phyloP scores from a whole-genome alignment of 306 rosid species.

The Vicia villosa region DNA sequence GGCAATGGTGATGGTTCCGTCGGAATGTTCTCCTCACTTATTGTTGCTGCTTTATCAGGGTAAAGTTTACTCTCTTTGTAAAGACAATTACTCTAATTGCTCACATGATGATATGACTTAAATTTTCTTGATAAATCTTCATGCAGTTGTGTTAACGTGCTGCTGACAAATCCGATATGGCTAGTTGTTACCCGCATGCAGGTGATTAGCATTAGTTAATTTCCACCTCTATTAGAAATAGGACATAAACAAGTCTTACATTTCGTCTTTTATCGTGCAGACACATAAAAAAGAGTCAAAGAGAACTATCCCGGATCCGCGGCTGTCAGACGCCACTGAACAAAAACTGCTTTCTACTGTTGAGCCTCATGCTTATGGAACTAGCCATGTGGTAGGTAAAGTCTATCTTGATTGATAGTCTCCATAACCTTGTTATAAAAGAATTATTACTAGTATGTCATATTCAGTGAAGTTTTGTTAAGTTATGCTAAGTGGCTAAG shows the following conservation, averaged over 20 bases:
- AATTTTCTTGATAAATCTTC: conserved; percentile 29
- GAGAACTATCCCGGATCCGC: conserved; percentile 42
- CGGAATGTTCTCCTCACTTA: conserved; percentile 89
- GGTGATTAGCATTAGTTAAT: conserved; percentile 49
- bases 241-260: conserved; percentile 9
- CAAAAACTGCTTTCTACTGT: conserved; percentile 49
- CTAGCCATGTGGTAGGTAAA: conserved; percentile 69
- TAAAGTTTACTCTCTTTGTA: conserved; percentile 37
- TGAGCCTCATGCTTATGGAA: conserved; percentile 72
- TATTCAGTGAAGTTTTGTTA: conserved; percentile 11
- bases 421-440: neutral
- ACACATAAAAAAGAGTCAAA: conserved; percentile 62
- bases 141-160: conserved; percentile 91
- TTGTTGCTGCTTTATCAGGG: conserved; percentile 97
- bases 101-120: conserved; percentile 30
- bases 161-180: conserved; percentile 95
- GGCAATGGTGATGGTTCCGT: conserved; percentile 92
- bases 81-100: neutral
- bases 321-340: conserved; percentile 41
- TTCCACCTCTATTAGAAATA: neutral
- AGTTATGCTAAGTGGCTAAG: no score
- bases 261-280: conserved; percentile 48
- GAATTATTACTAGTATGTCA: neutral
- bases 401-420: conserved; percentile 24
- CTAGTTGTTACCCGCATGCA: conserved; percentile 93